Percentiles rank a stretch among this genome's conserved stretches.
Evolutionary conservation across 2,329 filamentous ascomycete species (phyloP).

Genomic region (Stemphylium lycopersici): DNA sequence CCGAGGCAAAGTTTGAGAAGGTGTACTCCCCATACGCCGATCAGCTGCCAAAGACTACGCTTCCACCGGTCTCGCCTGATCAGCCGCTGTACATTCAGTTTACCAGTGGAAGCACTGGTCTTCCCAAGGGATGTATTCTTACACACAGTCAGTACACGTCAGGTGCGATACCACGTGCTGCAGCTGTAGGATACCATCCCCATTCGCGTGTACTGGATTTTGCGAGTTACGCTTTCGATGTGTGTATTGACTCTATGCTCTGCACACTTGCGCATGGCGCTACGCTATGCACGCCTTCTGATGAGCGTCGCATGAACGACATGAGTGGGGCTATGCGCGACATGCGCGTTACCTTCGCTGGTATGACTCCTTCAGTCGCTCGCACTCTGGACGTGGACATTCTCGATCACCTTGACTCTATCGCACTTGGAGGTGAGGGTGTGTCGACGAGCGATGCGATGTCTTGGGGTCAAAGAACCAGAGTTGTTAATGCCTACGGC

Average conservation of each 20-base stretch:
- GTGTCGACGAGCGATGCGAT: slow-evolving; percentile 42
- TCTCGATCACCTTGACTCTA: slow-evolving; percentile 51
- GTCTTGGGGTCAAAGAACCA: slow-evolving; percentile 53
- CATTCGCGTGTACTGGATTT: slow-evolving; percentile 47
- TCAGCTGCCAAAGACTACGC: slow-evolving; percentile 34
- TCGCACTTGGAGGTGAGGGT: slow-evolving; percentile 51
- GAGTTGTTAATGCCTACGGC: slow-evolving; percentile 46
- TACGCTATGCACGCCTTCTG: slow-evolving; percentile 48
- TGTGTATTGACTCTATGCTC: slow-evolving; percentile 46
- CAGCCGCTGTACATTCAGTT: slow-evolving; percentile 45
- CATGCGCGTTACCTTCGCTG: slow-evolving; percentile 42
- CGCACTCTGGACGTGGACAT: slow-evolving; percentile 47
- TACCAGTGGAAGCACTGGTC: slow-evolving; percentile 45
- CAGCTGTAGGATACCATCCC: slow-evolving; percentile 40
- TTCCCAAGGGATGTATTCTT: slow-evolving; percentile 45
- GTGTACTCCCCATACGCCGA: slow-evolving; percentile 35
- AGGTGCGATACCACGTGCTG: slow-evolving; percentile 43
- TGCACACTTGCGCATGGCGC: slow-evolving; percentile 43
- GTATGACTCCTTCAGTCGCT: slow-evolving; percentile 48
- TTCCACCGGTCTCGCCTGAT: slow-evolving; percentile 35
- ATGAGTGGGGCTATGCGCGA: slow-evolving; percentile 50
- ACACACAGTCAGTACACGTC: slow-evolving; percentile 45
- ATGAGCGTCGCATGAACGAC: slow-evolving; percentile 57
- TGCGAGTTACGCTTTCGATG: slow-evolving; percentile 48
- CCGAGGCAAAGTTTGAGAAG: slow-evolving; percentile 39